A percentile compares a stretch with the other conserved stretches of the same genome.
Conservation (phyloP, 2,329 filamentous ascomycete genomes). For the Cladosporium sp. region DNA sequence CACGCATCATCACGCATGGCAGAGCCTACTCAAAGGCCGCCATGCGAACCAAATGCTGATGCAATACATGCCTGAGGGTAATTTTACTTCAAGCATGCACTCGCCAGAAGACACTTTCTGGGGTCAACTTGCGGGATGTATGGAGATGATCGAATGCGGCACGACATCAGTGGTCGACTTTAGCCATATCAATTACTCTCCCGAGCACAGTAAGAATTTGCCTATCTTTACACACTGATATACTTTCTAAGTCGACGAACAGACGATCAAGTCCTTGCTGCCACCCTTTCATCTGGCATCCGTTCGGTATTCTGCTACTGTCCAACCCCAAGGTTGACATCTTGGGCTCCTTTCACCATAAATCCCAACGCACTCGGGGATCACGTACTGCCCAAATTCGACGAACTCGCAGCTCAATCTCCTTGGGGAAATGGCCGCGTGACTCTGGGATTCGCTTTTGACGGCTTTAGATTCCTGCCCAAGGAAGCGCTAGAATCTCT, state of each 20-base stretch:
- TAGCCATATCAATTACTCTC: constrained; percentile 37
- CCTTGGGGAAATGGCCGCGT: constrained; percentile 40
- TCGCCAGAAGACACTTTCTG: constrained; percentile 47
- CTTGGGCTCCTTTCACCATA: constrained; percentile 34
- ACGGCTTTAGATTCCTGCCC: constrained; percentile 42
- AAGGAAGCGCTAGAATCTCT: constrained; percentile 39
- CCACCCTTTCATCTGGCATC: constrained; percentile 47
- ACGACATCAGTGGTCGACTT: constrained; percentile 46
- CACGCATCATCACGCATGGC: constrained; percentile 50
- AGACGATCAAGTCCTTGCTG: constrained; percentile 39
- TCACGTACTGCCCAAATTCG: constrained; percentile 42
- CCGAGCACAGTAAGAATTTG: constrained; percentile 29
- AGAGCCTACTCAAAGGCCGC: constrained; percentile 43
- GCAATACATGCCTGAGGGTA: constrained; percentile 46
- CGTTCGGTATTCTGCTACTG: constrained; percentile 49
- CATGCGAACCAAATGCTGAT: constrained; percentile 44
- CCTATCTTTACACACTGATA: too few relatives aligned
- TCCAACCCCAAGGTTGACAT: constrained; percentile 35
- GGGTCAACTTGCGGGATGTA: constrained; percentile 44
- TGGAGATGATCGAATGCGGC: constrained; percentile 45
- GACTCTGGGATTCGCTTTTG: constrained; percentile 47
- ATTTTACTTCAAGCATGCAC: constrained; percentile 40
- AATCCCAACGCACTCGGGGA: constrained; percentile 34
- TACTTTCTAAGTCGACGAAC: background rate
- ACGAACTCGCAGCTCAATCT: constrained; percentile 36